Conservation (phyloP, 495 filamentous ascomycete species). For the Massariosphaeria phaeospora region DNA sequence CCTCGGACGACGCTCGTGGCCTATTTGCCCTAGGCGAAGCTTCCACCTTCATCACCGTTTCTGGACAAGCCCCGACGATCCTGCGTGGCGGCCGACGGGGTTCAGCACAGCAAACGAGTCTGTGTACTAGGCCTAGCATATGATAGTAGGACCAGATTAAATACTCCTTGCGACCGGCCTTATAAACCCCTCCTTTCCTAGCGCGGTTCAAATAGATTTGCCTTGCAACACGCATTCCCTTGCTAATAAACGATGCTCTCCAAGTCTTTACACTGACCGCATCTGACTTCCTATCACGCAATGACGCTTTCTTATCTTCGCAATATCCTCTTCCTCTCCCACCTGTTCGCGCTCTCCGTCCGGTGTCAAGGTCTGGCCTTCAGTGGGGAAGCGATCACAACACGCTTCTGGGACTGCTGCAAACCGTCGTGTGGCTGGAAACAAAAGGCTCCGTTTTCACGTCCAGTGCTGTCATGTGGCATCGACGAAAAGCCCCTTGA, state of each 20-base stretch:
- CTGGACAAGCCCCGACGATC: constrained; percentile 24
- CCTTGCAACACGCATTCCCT: constrained; percentile 22
- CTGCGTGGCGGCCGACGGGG: constrained; percentile 23
- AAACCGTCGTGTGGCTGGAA: constrained; percentile 64
- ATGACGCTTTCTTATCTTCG: constrained; percentile 30
- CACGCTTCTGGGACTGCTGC: constrained; percentile 68
- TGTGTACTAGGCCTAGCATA: constrained; percentile 23
- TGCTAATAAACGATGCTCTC: constrained; percentile 28
- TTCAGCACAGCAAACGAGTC: constrained; percentile 22
- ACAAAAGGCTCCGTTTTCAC: constrained; percentile 48
- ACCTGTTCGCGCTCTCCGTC: constrained; percentile 43
- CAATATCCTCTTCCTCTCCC: constrained; percentile 56
- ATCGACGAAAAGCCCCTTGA: constrained; percentile 49
- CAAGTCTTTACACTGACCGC: constrained; percentile 23
- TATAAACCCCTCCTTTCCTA: constrained; percentile 29
- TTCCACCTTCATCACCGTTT: constrained; percentile 12
- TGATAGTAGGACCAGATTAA: constrained; percentile 26
- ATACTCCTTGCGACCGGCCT: constrained; percentile 29
- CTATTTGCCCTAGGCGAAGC: constrained; percentile 6
- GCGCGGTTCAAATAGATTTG: constrained; percentile 32
- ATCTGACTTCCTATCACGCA: constrained; percentile 29
- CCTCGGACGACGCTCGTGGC: constrained; percentile 19
- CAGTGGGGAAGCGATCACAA: constrained; percentile 44
- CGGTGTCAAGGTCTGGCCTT: constrained; percentile 6
- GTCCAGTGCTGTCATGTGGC: constrained; percentile 52